These are phyloP conservation scores for Litchi chinensis DNA, from an alignment of 345 rosid species.

Conservation along the genomic window DNA sequence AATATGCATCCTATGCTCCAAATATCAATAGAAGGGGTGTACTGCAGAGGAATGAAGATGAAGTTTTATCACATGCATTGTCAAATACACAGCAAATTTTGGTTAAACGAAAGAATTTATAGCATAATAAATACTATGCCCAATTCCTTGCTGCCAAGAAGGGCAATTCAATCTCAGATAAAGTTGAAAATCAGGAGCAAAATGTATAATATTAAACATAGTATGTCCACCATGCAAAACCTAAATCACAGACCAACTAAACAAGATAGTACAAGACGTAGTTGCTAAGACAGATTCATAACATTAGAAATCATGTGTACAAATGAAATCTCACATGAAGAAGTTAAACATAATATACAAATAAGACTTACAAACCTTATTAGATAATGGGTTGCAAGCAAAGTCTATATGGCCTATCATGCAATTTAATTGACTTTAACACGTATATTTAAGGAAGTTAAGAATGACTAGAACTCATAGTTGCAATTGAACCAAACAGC, in stretches of 20 bases:
- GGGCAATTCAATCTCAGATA: slow-evolving; percentile 3
- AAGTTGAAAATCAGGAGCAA: slow-evolving; percentile 7
- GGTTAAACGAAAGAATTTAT: background rate
- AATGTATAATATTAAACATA: background rate
- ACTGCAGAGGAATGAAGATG: slow-evolving; percentile 50
- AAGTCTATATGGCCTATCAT: background rate
- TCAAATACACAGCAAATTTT: slow-evolving; percentile 6
- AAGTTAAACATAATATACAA: background rate
- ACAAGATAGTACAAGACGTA: background rate
- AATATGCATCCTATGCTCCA: slow-evolving; percentile 99
- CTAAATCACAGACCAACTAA: background rate
- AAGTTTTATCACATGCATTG: slow-evolving; percentile 17
- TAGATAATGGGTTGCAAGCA: background rate
- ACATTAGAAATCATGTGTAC: background rate
- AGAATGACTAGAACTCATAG: background rate
- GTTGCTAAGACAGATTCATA: background rate
- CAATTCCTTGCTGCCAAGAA: slow-evolving; percentile 3
- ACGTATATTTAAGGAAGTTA: background rate
- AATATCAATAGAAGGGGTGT: slow-evolving; percentile 96
- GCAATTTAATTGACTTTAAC: slow-evolving; percentile 5
- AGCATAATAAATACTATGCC: background rate
- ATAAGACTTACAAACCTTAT: background rate
- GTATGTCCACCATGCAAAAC: slow-evolving; percentile 5
- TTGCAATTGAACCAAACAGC: background rate
- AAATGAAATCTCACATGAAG: background rate